Base-by-base conservation (phyloP, 495 filamentous ascomycete genomes). In the Pseudoneurospora amorphoporcata region DNA sequence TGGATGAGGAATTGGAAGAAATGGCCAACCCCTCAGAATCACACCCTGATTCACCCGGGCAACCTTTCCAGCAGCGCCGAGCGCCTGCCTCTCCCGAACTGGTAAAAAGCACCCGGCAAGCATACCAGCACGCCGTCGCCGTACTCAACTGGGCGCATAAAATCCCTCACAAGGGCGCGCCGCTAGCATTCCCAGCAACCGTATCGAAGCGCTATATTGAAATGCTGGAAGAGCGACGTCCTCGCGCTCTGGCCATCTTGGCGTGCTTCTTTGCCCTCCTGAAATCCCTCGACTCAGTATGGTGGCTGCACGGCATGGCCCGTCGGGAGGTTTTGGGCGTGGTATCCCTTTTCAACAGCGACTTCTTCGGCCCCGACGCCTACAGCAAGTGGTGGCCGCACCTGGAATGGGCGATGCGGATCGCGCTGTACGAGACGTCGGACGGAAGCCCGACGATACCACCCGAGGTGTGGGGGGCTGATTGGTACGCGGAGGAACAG, bases 111-210 rank as follows among this genome's bases (percentile, higher is more conserved):
- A 87, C 85, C 0, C 83, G 81, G 40, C 85, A 85, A 70, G 84
- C 85, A 4, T 88, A 88, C 75, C 82, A 86, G 58, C 87, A 88
- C 70, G 83, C 86, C 32, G 83, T 88, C 17, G 83, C 86, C 10
- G 86, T 86, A 8, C 79, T 88, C 10, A 87, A 87, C 73, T 88
- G 87, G 87, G 85, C 85, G 47, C 85, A 88, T 78, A 85, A 86
- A 73, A 84, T 85, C 70, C 86, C 86, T 29, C 83, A 87, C 72
- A 85, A 85, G 65, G 82, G 82, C 17, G 83, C 86, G 3, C 83
- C 85, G 0, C 82, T 88, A 0, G 83, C 85, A 10, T 87, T 88
- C 72, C 84, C 87, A n/a, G 86, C 87, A 3, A 87, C 86, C 9
- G 87, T 88, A n/a, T 87, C 86, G 14, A 82, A 84, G n/a, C 83